A percentile compares a stretch with the other conserved stretches of the same genome.
These are phyloP conservation scores for Colletotrichum sp. DNA, from an alignment of 2,329 filamentous ascomycete genomes.

Conservation along the genomic window DNA sequence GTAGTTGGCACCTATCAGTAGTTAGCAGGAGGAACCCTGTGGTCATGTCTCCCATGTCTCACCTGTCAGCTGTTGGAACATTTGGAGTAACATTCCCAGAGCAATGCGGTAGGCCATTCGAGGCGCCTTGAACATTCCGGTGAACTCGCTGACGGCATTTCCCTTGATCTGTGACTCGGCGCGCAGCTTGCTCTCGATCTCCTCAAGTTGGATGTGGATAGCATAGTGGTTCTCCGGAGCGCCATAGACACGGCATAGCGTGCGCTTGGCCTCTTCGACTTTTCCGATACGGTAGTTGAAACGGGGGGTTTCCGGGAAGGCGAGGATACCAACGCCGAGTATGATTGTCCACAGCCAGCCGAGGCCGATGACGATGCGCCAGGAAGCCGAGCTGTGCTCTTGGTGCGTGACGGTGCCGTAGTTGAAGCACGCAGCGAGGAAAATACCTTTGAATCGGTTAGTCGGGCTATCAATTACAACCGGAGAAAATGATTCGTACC, in stretches of 20 bases:
- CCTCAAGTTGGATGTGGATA: constrained; percentile 54
- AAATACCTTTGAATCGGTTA: neutral
- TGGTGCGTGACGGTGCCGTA: constrained; percentile 56
- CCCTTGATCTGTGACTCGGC: constrained; percentile 47
- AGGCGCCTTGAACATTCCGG: constrained; percentile 68
- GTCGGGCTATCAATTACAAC: constrained; percentile 29
- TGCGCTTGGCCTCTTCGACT: constrained; percentile 49
- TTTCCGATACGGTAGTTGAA: constrained; percentile 54
- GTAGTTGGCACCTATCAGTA: constrained; percentile 58
- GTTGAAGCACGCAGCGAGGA: constrained; percentile 52
- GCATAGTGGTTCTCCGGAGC: constrained; percentile 46
- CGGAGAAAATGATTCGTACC: constrained; percentile 66
- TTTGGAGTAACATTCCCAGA: constrained; percentile 65
- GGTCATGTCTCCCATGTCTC: no score
- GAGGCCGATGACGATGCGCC: constrained; percentile 65
- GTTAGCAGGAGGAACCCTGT: no score
- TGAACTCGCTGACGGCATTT: constrained; percentile 50
- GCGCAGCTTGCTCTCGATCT: constrained; percentile 58
- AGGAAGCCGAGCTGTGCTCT: constrained; percentile 52
- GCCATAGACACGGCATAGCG: constrained; percentile 54
- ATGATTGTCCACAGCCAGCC: constrained; percentile 56
- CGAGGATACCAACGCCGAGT: constrained; percentile 53
- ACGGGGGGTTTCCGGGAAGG: constrained; percentile 58
- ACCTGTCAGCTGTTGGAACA: constrained; percentile 62
- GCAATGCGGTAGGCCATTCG: constrained; percentile 68